A percentile compares a stretch with the other conserved stretches of the same genome.
phyloP scores from a whole-genome alignment of 805 yeast species.

The Lipomyces orientalis region DNA sequence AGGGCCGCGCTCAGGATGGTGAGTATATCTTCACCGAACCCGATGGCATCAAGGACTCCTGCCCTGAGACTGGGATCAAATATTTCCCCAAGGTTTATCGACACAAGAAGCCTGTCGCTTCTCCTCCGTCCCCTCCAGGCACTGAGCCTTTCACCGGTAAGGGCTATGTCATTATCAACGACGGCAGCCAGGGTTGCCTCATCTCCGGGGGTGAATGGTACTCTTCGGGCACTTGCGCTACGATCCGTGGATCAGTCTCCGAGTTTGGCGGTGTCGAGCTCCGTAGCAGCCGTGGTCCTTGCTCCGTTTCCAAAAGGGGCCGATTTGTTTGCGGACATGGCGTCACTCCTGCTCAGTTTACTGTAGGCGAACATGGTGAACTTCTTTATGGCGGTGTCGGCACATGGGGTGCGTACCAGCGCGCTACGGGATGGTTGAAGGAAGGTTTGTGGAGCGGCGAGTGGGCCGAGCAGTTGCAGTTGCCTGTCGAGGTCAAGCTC shows the following conservation, averaged over 20 bases:
- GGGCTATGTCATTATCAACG: constrained; percentile 56
- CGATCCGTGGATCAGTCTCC: constrained; percentile 56
- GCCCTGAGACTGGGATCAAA: constrained; percentile 72
- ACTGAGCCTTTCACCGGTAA: constrained; percentile 46
- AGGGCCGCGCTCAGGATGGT: constrained; percentile 74
- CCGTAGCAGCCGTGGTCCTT: constrained; percentile 29
- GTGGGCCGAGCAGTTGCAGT: constrained; percentile 5
- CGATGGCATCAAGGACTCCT: constrained; percentile 55
- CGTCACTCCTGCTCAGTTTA: constrained; percentile 27
- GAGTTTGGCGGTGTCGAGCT: constrained; percentile 23
- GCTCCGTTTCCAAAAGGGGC: constrained; percentile 26
- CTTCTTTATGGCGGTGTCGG: constrained; percentile 27
- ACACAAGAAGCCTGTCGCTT: constrained; percentile 41
- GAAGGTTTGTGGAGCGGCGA: constrained; percentile 30
- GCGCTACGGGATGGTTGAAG: constrained; percentile 32
- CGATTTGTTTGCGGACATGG: constrained; percentile 27
- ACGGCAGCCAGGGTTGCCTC: constrained; percentile 68
- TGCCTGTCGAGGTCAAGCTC: constrained; percentile 28
- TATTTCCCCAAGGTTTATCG: constrained; percentile 69
- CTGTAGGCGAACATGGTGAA: constrained; percentile 24
- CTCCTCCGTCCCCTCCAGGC: constrained; percentile 43
- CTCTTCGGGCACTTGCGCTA: constrained; percentile 81
- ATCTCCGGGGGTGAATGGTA: constrained; percentile 90
- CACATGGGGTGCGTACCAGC: constrained; percentile 24
- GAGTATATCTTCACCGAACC: constrained; percentile 66